Conservation (phyloP, 306 rosid species). For the Acacia acuminata region DNA sequence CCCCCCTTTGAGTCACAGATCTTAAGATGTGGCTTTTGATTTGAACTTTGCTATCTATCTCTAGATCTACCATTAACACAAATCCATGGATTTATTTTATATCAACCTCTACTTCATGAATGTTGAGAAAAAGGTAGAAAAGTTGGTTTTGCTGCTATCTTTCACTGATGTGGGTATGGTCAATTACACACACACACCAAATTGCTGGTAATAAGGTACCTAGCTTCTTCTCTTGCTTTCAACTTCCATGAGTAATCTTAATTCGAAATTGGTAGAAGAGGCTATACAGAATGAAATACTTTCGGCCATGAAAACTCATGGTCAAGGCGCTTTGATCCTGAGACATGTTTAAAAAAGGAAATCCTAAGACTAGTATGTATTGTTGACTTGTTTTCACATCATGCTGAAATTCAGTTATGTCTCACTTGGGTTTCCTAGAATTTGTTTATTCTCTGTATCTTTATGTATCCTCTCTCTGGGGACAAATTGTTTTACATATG, state of each 20-base stretch:
- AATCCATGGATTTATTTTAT: not conserved
- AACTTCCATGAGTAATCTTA: not conserved
- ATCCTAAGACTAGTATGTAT: not conserved
- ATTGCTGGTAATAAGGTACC: not conserved
- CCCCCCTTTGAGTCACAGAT: not conserved
- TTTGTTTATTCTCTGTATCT: not conserved
- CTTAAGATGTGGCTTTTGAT: slow-evolving; percentile 19
- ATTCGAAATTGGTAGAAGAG: not conserved
- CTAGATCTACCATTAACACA: not conserved
- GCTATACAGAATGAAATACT: not conserved
- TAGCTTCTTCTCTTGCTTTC: not conserved
- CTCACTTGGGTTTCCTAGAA: not conserved
- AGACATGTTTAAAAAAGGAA: not conserved
- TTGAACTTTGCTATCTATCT: not conserved
- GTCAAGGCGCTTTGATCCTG: not conserved
- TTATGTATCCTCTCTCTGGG: not conserved
- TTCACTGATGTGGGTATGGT: not conserved
- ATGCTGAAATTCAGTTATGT: not conserved
- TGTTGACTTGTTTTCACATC: not conserved
- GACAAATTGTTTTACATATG: not conserved
- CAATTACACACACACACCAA: not conserved
- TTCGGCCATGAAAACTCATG: not conserved
- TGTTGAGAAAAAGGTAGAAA: not conserved
- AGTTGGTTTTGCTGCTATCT: slow-evolving; percentile 7
- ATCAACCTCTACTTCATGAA: not conserved